Percentiles rank a stretch among this genome's conserved stretches.
phyloP scores from a whole-genome alignment of 1,284 basidiomycete genomes.

The Tilletia horrida region DNA sequence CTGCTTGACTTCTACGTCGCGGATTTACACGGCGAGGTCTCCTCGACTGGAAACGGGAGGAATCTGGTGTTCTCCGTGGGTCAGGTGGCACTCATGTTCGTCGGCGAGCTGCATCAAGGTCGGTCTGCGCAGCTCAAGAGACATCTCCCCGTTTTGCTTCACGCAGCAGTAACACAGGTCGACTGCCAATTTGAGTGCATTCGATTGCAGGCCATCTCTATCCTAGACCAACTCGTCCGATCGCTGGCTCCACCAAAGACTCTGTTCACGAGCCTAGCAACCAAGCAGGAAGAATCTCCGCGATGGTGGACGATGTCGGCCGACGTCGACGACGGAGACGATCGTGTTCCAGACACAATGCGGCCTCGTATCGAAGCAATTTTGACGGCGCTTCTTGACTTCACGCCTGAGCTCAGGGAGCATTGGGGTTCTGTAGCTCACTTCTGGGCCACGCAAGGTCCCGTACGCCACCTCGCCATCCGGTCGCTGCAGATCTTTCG shows the following conservation, averaged over 20 bases:
- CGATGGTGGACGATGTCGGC: slow-evolving; percentile 23
- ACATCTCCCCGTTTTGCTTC: slow-evolving; percentile 56
- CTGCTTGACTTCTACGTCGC: slow-evolving; percentile 16
- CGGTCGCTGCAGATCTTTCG: slow-evolving; percentile 87
- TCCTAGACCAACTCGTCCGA: slow-evolving; percentile 57
- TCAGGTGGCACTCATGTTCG: slow-evolving; percentile 81
- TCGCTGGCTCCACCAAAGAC: slow-evolving; percentile 30
- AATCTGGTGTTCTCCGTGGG: slow-evolving; percentile 65
- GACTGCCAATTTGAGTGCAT: slow-evolving; percentile 73
- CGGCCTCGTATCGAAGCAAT: slow-evolving; percentile 1
- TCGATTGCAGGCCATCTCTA: slow-evolving; percentile 68
- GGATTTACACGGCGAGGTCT: slow-evolving; percentile 19
- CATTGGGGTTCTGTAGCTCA: slow-evolving; percentile 78
- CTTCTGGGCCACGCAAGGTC: slow-evolving; percentile 80
- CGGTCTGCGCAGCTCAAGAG: slow-evolving; percentile 71
- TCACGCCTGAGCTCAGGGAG: slow-evolving; percentile 65
- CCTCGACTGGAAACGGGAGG: neutral
- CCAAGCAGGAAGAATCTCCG: slow-evolving; percentile 29
- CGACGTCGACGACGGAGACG: slow-evolving; percentile 21
- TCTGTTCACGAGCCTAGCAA: slow-evolving; percentile 20
- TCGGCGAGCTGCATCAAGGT: slow-evolving; percentile 76
- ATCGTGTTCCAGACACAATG: slow-evolving; percentile 1
- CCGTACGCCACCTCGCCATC: slow-evolving; percentile 79
- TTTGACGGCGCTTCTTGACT: neutral
- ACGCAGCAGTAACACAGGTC: slow-evolving; percentile 76